Percentiles rank a stretch among this genome's conserved stretches.
These are phyloP conservation scores for Tieghemostelium lacteum DNA, from an alignment of 78 protist genomes.

Conservation along the genomic window DNA sequence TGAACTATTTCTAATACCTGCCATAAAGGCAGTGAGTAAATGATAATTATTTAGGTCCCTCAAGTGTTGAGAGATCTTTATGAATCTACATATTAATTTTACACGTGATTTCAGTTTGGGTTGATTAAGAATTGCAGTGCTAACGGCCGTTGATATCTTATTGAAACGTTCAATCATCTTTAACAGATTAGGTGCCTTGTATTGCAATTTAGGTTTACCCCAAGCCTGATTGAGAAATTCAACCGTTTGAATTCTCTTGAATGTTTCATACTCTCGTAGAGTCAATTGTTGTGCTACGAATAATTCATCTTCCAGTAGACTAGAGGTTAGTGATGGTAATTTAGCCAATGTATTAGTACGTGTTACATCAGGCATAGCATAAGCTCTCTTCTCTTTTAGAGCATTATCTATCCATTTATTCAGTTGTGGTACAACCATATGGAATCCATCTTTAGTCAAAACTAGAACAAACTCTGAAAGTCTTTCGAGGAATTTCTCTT, in stretches of 20 bases:
- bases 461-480: slow-evolving; percentile 36
- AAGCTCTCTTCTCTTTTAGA: slow-evolving; percentile 61
- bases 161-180: slow-evolving; percentile 81
- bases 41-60: slow-evolving; percentile 78
- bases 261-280: slow-evolving; percentile 53
- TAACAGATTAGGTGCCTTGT: slow-evolving; percentile 76
- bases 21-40: slow-evolving; percentile 64
- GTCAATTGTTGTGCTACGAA: slow-evolving; percentile 74
- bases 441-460: slow-evolving; percentile 40
- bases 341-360: background rate
- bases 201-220: slow-evolving; percentile 80
- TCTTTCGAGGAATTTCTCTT: slow-evolving; percentile 67
- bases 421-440: slow-evolving; percentile 49
- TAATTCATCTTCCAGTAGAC: slow-evolving; percentile 57
- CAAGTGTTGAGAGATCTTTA: slow-evolving; percentile 80
- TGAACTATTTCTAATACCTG: slow-evolving; percentile 65
- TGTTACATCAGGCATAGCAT: slow-evolving; percentile 69
- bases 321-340: slow-evolving; percentile 2
- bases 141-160: slow-evolving; percentile 76
- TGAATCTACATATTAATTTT: slow-evolving; percentile 58
- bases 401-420: slow-evolving; percentile 50
- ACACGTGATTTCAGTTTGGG: slow-evolving; percentile 60
- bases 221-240: slow-evolving; percentile 80
- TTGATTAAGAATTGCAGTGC: slow-evolving; percentile 79
- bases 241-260: slow-evolving; percentile 59